Conservation (phyloP, 2,329 filamentous ascomycete species). For the Chaetomiaceae sp. region DNA sequence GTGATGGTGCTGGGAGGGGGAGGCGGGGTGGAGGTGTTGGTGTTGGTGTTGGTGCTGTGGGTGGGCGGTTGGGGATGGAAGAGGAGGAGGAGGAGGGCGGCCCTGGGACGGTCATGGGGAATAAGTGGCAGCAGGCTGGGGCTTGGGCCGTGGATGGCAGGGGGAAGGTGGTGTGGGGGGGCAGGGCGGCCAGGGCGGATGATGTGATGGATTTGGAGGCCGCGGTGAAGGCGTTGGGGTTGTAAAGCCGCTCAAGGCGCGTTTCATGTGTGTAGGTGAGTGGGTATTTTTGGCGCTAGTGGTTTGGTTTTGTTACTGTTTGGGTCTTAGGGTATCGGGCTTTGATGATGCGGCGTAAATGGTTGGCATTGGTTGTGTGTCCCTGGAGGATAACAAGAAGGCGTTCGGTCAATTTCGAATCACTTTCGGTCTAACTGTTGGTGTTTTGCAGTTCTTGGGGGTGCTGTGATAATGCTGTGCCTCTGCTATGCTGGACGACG, state of each 20-base stretch:
- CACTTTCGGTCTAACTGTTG: no score
- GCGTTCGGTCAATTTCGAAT: no score
- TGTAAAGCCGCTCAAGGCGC: no score
- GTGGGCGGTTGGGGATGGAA: conserved; percentile 28
- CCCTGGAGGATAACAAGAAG: no score
- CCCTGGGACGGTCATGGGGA: conserved; percentile 44
- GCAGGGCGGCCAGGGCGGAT: conserved; percentile 44
- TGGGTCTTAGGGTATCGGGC: no score
- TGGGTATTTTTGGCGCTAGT: no score
- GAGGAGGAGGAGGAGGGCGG: conserved; percentile 30
- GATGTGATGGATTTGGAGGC: conserved; percentile 52
- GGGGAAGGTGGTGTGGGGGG: conserved; percentile 47
- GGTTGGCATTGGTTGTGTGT: no score
- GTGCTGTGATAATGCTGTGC: no score
- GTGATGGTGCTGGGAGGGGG: conserved; percentile 41
- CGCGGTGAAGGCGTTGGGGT: conserved; percentile 33
- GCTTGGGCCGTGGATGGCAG: conserved; percentile 47
- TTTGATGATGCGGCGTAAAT: no score
- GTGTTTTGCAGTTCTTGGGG: no score
- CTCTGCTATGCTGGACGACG: no score
- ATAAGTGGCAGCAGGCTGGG: conserved; percentile 53
- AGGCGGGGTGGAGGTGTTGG: neutral
- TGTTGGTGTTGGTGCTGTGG: conserved; percentile 39
- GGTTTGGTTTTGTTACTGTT: no score
- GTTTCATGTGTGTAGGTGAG: neutral